Conservation (phyloP, 805 yeast species). For the Zygoascus bituminiphila region DNA sequence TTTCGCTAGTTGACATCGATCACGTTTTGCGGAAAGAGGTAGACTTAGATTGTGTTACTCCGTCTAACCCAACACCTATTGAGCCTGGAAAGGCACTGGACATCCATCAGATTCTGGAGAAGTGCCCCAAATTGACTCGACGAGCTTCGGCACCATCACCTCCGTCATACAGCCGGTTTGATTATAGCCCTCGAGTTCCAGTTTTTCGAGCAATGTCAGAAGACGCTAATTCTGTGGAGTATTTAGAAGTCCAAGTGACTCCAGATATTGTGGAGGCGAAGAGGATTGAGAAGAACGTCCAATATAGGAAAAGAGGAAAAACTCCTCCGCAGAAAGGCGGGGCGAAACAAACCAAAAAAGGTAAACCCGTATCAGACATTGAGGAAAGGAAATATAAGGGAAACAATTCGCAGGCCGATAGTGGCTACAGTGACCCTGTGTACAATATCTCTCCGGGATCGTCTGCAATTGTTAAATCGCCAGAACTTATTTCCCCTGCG, state of each 20-base stretch:
- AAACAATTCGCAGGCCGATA: not conserved
- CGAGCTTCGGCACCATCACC: not conserved
- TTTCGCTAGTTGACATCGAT: conserved; percentile 89
- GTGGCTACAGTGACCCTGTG: not conserved
- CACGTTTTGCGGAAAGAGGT: conserved; percentile 86
- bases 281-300: conserved; percentile 6
- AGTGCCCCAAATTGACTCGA: conserved; percentile 18
- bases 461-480: not conserved
- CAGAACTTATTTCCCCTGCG: not conserved
- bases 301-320: not conserved
- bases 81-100: conserved; percentile 73
- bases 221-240: conserved; percentile 6
- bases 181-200: conserved; percentile 10
- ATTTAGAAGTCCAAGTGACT: conserved; percentile 13
- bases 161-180: not conserved
- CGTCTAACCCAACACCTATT: conserved; percentile 65
- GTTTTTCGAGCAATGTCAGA: conserved; percentile 4
- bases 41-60: conserved; percentile 83
- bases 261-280: conserved; percentile 4
- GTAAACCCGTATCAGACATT: too few species aligned
- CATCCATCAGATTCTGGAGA: conserved; percentile 42
- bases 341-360: not conserved
- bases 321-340: not conserved
- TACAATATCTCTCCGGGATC: not conserved
- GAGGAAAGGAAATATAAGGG: not conserved